Conservation (phyloP, 2,329 filamentous ascomycete genomes). For the Podosphaera fusca region DNA sequence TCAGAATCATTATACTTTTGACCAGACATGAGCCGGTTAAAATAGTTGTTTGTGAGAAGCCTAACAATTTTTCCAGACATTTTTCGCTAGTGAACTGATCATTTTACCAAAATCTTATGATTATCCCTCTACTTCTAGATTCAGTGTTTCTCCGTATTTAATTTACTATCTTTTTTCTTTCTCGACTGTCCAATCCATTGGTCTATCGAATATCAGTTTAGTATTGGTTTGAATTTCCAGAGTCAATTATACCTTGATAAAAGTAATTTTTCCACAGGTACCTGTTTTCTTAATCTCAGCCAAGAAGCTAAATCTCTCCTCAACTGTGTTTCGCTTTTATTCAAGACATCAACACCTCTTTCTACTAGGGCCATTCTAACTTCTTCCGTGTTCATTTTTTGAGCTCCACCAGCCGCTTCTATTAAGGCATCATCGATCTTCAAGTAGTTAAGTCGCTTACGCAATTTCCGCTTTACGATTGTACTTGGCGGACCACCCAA, state of each 20-base stretch:
- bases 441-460: conserved; percentile 36
- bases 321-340: conserved; percentile 17
- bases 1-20: neutral
- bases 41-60: too few relatives aligned
- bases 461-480: conserved; percentile 31
- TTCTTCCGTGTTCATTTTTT: conserved; percentile 36
- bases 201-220: conserved; percentile 9
- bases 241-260: conserved; percentile 15
- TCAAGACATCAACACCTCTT: conserved; percentile 36
- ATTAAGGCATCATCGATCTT: conserved; percentile 50
- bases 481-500: conserved; percentile 21
- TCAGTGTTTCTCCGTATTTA: too few relatives aligned
- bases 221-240: neutral
- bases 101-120: too few relatives aligned
- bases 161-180: neutral
- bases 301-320: conserved; percentile 19
- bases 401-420: conserved; percentile 33
- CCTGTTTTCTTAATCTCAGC: conserved; percentile 18
- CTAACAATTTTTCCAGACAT: too few relatives aligned
- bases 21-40: too few relatives aligned
- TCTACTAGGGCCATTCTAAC: conserved; percentile 47
- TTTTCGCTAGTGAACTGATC: too few relatives aligned
- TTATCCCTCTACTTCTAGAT: too few relatives aligned
- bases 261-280: conserved; percentile 12
- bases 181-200: conserved; percentile 12